phyloP scores from a whole-genome alignment of 371 early-diverging fungal genomes.

The Haplosporangium sp. region DNA sequence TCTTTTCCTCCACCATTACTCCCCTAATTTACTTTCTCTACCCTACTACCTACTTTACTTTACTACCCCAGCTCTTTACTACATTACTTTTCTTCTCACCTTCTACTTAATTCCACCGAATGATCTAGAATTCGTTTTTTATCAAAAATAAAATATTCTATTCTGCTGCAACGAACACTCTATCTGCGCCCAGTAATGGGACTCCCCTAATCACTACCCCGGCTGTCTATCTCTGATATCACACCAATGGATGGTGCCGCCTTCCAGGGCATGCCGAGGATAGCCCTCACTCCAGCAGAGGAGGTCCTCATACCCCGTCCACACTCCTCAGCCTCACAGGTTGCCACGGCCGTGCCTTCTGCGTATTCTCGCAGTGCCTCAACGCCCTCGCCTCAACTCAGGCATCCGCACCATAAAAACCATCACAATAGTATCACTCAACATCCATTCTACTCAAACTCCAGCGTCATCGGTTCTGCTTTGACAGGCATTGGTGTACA shows the following conservation, averaged over 20 bases:
- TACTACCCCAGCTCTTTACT: too few species aligned
- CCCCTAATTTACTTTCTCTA: not conserved
- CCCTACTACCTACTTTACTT: too few species aligned
- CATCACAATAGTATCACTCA: slow-evolving; percentile 22
- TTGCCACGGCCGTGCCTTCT: slow-evolving; percentile 44
- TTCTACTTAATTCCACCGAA: not conserved
- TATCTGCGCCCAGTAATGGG: not conserved
- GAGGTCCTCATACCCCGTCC: slow-evolving; percentile 49
- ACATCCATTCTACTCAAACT: slow-evolving; percentile 36
- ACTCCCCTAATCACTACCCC: not conserved
- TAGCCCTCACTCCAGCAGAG: slow-evolving; percentile 54
- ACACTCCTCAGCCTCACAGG: slow-evolving; percentile 50
- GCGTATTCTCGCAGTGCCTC: slow-evolving; percentile 24
- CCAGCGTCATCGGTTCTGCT: slow-evolving; percentile 19
- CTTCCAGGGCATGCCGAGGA: slow-evolving; percentile 55
- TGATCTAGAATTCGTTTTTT: not conserved
- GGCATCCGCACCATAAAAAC: slow-evolving; percentile 34
- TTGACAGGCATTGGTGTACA: slow-evolving; percentile 23
- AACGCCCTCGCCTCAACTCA: slow-evolving; percentile 16
- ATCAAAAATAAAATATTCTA: not conserved
- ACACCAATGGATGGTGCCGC: slow-evolving; percentile 44
- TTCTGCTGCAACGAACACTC: not conserved
- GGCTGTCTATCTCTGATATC: slow-evolving; percentile 3
- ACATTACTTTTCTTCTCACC: too few species aligned
- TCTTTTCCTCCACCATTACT: not conserved